Base-by-base conservation (phyloP, 768 basidiomycete species). In the Trametes maxima region DNA sequence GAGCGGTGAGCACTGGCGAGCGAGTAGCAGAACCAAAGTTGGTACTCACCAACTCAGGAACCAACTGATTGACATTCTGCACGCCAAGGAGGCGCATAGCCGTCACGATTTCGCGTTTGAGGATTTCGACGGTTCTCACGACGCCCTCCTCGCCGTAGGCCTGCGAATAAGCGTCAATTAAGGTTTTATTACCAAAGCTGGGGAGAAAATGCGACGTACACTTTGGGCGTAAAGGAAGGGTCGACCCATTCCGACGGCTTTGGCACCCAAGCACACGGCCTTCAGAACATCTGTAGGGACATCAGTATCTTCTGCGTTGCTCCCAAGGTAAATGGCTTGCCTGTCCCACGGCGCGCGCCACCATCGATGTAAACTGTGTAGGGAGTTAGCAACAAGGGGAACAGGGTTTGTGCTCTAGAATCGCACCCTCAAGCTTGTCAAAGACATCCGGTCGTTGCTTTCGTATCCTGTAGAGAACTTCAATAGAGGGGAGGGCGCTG, bases 251-350 rank as follows among this genome's bases (percentile, higher is more conserved):
- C 95, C 94, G 17, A 95, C 92, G 8, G 89, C 92, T 63, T 76
- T 87, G 3, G 95, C 95, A 11, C 95, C 95, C 8, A 97, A 79
- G 70, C 93, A 95, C 11, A 96, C 75, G 0, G 94, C 94, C 73
- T 96, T 97, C 49, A 97, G 76, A 16, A 95, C 87, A 75, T 95
- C 94, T 82, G 59, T 33, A 33, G 10, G 4, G 16, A 37, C 11
- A 42, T 58, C 22, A 56, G 17, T n/a, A n/a, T 22, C 12, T 33
- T 8, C 16, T 10, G 5, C 3, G 37, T 5, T 17, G 50, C 49
- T 16, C 24, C 14, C n/a, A 40, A 39, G 40, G 54, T 16, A 47
- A 17, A 14, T 39, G 0, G 69, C 77, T 40, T 59, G 86, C 88
- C 88, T 59, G 92, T 94, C 16, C 94, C 94, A 49, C 94, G 82